Evolutionary conservation across 257 asterid genomes (phyloP).

Genomic region (Przewalskia tangutica): DNA sequence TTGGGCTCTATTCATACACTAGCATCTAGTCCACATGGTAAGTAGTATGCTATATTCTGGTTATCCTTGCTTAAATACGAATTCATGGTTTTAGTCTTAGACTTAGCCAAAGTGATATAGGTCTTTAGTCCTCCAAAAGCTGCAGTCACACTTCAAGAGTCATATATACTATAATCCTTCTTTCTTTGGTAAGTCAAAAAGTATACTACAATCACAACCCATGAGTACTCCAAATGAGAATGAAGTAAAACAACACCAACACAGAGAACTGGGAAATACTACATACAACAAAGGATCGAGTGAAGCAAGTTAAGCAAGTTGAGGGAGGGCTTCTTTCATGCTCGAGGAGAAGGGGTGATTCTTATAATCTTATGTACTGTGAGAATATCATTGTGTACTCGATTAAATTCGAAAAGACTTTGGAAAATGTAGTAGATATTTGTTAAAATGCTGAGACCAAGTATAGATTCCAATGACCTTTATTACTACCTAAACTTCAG

Average conservation of each 20-base stretch:
- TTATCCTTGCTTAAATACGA: not conserved
- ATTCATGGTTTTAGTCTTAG: not conserved
- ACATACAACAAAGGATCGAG: not conserved
- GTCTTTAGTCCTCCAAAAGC: not conserved
- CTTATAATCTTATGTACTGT: not conserved
- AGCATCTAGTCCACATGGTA: not conserved
- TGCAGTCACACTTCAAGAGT: not conserved
- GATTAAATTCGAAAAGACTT: not conserved
- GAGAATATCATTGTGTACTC: not conserved
- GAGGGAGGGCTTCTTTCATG: not conserved
- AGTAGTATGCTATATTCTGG: not conserved
- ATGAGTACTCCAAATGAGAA: not conserved
- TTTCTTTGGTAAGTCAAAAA: not conserved
- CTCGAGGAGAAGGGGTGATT: not conserved
- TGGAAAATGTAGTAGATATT: not conserved
- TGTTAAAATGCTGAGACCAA: not conserved
- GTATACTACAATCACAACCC: not conserved
- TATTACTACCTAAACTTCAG: not conserved
- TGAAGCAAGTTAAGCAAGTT: not conserved
- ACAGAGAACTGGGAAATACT: not conserved
- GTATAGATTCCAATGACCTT: constrained; percentile 1
- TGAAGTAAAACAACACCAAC: not conserved
- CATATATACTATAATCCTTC: not conserved
- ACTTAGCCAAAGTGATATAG: not conserved
- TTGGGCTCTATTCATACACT: not conserved